Percentiles rank a stretch among this genome's conserved stretches.
These are phyloP conservation scores for Trichoderma orchidacearum DNA, from an alignment of 495 filamentous ascomycete species.

Conservation along the genomic window DNA sequence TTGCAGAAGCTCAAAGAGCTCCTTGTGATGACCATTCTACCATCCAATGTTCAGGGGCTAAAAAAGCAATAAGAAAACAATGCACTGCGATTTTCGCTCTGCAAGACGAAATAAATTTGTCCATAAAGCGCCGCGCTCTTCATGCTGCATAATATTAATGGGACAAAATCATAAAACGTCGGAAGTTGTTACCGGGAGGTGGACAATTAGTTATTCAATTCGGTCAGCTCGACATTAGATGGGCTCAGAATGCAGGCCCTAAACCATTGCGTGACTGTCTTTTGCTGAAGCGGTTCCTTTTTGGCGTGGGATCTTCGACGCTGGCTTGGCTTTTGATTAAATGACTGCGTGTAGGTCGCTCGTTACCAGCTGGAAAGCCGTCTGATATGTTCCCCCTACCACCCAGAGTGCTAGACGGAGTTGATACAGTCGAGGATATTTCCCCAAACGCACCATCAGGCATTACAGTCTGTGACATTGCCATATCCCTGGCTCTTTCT, in stretches of 20 bases:
- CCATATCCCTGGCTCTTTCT: conserved; percentile 70
- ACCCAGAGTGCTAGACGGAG: conserved; percentile 62
- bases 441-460: conserved; percentile 60
- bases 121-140: background rate
- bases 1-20: background rate
- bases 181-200: background rate
- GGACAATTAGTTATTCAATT: background rate
- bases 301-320: conserved; percentile 39
- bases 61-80: background rate
- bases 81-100: background rate
- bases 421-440: conserved; percentile 57
- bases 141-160: background rate
- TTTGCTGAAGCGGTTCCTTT: conserved; percentile 74
- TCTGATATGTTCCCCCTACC: conserved; percentile 21
- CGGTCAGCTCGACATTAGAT: background rate
- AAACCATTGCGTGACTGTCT: conserved; percentile 83
- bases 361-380: conserved; percentile 27
- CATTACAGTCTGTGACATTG: conserved; percentile 50
- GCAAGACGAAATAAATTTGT: background rate
- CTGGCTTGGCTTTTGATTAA: conserved; percentile 41
- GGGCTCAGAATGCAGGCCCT: conserved; percentile 56
- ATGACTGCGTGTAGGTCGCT: conserved; percentile 35
- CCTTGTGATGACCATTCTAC: background rate
- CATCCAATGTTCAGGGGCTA: background rate
- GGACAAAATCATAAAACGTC: background rate